Base-by-base conservation (phyloP, 2,329 filamentous ascomycete species). In the Fusarium heterosporum region DNA sequence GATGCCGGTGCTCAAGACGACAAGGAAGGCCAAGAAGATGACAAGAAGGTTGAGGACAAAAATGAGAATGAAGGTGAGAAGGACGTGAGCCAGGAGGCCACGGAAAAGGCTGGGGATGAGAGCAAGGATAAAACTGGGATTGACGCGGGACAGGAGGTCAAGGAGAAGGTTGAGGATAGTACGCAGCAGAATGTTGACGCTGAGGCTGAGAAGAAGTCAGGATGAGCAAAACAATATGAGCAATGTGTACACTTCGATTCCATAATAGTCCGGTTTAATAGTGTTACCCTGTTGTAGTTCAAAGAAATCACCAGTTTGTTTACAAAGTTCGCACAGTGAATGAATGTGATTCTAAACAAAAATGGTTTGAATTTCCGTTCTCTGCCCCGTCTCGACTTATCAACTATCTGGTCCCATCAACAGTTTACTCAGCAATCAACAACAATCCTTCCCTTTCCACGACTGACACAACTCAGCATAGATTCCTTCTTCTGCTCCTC, bases 391-490 rank as follows among this genome's bases (percentile, higher is more conserved):
- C 7, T 14, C 30, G 22, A 17, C 19, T 41, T 17, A 3, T 10
- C 13, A 6, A 14, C 13, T 2, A 12, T 50, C 26, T 12, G 29
- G 8, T 14, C 8, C 8, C 19, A n/a, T 38, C 36, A 19, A 38
- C 8, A 13, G 9, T 19, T 32, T 7, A 19, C 14, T 32, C 26
- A 58, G 10, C 41, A 61, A 10, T 61, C 43, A 14, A 66, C n/a
- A 30, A 63, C 32, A 19, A 66, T 43, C 10, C 22, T 67, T 8
- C 48, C 64, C 14, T 54, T 68, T 9, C 64, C 64, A 16, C 64
- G 64, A 26, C 64, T 66, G 26, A 66, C 59, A 7, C 64, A 66
- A 6, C 48, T 68, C 34, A 66, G 10, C 53, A 66, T 52, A 3
- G 28, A 54, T 7, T 45, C 28, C 32, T 34, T 55, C 41, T 68